Evolutionary conservation across 805 yeast species (phyloP), one percentile per base, ranked within the genome.

Genomic region (Metschnikowia chrysomelidarum): DNA sequence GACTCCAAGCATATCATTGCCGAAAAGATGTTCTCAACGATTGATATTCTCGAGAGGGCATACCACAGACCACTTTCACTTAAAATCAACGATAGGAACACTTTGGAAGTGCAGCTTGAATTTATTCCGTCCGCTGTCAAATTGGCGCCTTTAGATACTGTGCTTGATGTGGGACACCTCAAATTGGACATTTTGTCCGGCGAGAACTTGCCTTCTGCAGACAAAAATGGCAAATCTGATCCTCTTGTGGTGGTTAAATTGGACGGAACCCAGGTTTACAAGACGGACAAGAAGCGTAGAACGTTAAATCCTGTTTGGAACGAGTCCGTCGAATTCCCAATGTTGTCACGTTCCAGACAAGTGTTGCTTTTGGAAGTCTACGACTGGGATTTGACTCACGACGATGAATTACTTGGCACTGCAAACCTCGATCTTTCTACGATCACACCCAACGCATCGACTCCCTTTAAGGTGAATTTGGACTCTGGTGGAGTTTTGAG

Each of bases 351-450:
- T 57, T 62, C 78, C 2, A 72, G 83, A 53, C 64, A 74, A 17
- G 49, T 62, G 12, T 54, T 82, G 19, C 43, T 57, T 21, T 47
- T 80, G 16, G 72, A 71, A 28, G 76, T 80, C 12, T 75, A 62
- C 50, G 93, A 85, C 57, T 85, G 91, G 91, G 93, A 85, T 59
- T 69, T 82, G 54, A 74, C 88, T 16, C 89, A 86, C 44, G 75
- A 71, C 33, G 77, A 80, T 57, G 84, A 78, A 44, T 54, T 69
- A 16, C 57, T 85, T 32, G 89, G 89, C 27, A 49, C 59, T 21
- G 73, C 71, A 6, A 45, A 43, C 1, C 43, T 84, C 22, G 81
- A 81, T 46, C 56, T 80, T 12, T 58, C 75, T 1, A 41, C 66
- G 2, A 47, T 84, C 25, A 64, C 64, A n/a, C 73, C 80, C 2